Base-by-base conservation (phyloP, 208 protist genomes). In the Lotmaria passim region DNA sequence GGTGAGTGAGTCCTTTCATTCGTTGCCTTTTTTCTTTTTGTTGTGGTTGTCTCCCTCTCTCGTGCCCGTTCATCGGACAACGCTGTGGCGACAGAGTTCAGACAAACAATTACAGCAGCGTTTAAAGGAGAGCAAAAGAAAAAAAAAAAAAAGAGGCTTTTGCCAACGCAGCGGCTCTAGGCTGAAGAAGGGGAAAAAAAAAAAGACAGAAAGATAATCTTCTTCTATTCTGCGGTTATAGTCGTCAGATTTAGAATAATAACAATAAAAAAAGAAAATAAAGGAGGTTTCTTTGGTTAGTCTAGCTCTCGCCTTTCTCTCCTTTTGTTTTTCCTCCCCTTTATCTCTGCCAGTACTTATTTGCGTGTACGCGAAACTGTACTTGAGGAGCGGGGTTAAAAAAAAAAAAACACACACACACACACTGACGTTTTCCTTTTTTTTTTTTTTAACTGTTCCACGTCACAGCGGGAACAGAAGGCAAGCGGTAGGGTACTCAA, bases 31-130 rank as follows among this genome's bases (percentile, higher is more conserved):
- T 39, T 39, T 6, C 6, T 39, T 12, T 19, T 66, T 17, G 7
- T 19, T 36, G 14, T 14, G 0, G 15, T 53, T 73, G 30, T 65
- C 31, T 56, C 67, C 59, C 47, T 64, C 56, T 56, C 47, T 65
- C 56, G 43, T 31, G 30, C 41, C 43, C 34, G 60, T 61, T 55
- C 24, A 5, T 55, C 11, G 21, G 11, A 15, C 21, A 14, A 39
- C 36, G 36, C n/a, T n/a, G n/a, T n/a, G n/a, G n/a, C n/a, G n/a
- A n/a, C n/a, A n/a, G n/a, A n/a, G n/a, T n/a, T n/a, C n/a, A n/a
- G n/a, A n/a, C n/a, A n/a, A n/a, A n/a, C n/a, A n/a, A n/a, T n/a
- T n/a, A n/a, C n/a, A n/a, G n/a, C n/a, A n/a, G n/a, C n/a, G 36
- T 12, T 7, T 15, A 46, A 7, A 7, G 41, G 3, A 46, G 15